Conservation (phyloP, 345 rosid genomes). For the Sonneratia caseolaris region DNA sequence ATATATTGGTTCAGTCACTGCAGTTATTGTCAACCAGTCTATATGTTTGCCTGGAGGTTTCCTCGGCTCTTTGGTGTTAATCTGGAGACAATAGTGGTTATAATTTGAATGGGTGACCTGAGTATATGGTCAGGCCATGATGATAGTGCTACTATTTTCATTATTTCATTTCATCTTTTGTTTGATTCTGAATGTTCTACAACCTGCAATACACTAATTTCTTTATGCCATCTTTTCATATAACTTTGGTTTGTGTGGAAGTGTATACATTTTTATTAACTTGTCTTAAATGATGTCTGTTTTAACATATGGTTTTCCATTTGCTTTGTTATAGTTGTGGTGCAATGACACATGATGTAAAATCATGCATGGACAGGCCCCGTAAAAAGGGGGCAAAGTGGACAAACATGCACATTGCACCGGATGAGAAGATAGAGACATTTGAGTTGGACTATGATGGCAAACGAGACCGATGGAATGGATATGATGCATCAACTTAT, state of each 20-base stretch:
- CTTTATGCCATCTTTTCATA: not conserved
- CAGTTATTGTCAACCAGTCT: too few species aligned
- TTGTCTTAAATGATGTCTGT: not conserved
- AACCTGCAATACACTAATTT: too few species aligned
- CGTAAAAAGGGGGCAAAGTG: conserved; percentile 57
- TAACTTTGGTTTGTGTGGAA: not conserved
- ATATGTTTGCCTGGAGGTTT: too few species aligned
- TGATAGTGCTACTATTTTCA: not conserved
- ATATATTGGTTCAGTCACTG: too few species aligned
- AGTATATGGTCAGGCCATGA: too few species aligned
- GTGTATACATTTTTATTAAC: not conserved
- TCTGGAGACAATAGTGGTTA: not conserved
- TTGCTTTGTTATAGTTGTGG: conserved; percentile 47
- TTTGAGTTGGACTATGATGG: conserved; percentile 90
- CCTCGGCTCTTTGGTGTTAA: not conserved
- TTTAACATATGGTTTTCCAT: not conserved
- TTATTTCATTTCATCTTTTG: not conserved
- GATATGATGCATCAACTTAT: conserved; percentile 67
- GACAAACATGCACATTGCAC: conserved; percentile 69
- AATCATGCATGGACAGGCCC: conserved; percentile 80
- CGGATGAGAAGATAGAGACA: conserved; percentile 71
- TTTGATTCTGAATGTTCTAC: not conserved
- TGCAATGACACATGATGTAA: conserved; percentile 71
- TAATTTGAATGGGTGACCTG: too few species aligned
- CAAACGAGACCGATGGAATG: conserved; percentile 86